A percentile compares a stretch with the other conserved stretches of the same genome.
These are phyloP conservation scores for Penicillium coffeae DNA, from an alignment of 495 filamentous ascomycete genomes.

Conservation along the genomic window DNA sequence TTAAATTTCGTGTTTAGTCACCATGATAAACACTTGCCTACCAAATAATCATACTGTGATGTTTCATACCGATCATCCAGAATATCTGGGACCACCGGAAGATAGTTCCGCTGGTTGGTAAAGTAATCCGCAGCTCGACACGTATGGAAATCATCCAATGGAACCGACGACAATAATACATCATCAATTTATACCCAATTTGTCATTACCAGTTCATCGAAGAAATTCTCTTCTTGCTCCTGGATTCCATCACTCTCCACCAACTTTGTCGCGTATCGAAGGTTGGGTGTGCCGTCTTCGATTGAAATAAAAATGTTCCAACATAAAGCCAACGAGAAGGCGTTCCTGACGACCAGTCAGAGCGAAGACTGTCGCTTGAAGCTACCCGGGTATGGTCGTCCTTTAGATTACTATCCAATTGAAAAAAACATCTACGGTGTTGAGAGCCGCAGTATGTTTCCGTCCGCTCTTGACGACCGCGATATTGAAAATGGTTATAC, in stretches of 20 bases:
- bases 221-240: not conserved
- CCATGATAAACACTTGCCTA: constrained; percentile 3
- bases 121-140: not conserved
- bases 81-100: constrained; percentile 13
- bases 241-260: not conserved
- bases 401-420: constrained; percentile 31
- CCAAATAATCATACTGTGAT: too few relatives aligned
- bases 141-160: not conserved
- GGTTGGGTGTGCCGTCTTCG: not conserved
- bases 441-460: constrained; percentile 27
- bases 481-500: constrained; percentile 33
- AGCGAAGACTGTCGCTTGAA: constrained; percentile 13
- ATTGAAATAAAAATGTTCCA: constrained; percentile 21
- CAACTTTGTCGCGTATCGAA: not conserved
- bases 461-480: constrained; percentile 27
- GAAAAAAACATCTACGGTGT: constrained; percentile 30
- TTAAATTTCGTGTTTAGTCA: constrained; percentile 7
- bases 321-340: constrained; percentile 6
- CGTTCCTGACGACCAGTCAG: constrained; percentile 1
- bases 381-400: constrained; percentile 42
- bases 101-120: constrained; percentile 13
- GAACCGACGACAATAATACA: constrained; percentile 19
- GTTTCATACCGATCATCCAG: too few relatives aligned
- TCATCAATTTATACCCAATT: constrained; percentile 7
- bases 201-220: not conserved